Evolutionary conservation across 768 basidiomycete species (phyloP).

Genomic region (Paxillus ammoniavirescens): DNA sequence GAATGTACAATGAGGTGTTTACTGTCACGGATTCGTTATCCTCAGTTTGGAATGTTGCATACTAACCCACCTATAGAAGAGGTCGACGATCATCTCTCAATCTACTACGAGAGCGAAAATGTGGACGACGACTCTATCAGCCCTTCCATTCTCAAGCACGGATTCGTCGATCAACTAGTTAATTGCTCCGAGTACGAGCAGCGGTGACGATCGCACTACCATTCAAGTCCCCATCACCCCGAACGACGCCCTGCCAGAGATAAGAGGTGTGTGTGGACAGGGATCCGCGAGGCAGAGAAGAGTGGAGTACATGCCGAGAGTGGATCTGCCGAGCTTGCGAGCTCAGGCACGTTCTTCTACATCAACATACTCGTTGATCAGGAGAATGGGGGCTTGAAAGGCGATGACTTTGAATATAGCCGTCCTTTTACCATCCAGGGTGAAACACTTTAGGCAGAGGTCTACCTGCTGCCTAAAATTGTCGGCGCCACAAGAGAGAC

Average conservation of each 20-base stretch:
- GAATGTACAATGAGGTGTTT: not conserved
- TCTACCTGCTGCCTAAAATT: too few species aligned
- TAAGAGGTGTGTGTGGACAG: not conserved
- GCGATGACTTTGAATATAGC: not conserved
- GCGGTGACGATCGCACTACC: not conserved
- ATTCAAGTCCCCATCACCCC: not conserved
- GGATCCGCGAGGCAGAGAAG: not conserved
- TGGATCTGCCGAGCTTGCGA: not conserved
- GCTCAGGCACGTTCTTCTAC: not conserved
- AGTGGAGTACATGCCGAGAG: not conserved
- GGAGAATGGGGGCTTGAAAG: not conserved
- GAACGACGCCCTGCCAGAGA: not conserved
- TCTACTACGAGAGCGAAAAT: conserved; percentile 3
- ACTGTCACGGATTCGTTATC: not conserved
- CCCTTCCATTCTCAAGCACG: conserved; percentile 1
- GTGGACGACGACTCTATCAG: not conserved
- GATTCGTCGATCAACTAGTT: not conserved
- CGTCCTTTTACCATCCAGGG: not conserved
- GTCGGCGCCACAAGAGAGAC: not conserved
- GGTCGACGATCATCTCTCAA: not conserved
- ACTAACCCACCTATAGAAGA: not conserved
- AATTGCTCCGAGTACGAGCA: conserved; percentile 1
- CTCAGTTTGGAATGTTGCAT: not conserved
- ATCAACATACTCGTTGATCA: not conserved
- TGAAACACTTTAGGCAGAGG: too few species aligned